A percentile compares a stretch with the other conserved stretches of the same genome.
Conservation (phyloP, 495 filamentous ascomycete species). For the Rusavskia elegans region DNA sequence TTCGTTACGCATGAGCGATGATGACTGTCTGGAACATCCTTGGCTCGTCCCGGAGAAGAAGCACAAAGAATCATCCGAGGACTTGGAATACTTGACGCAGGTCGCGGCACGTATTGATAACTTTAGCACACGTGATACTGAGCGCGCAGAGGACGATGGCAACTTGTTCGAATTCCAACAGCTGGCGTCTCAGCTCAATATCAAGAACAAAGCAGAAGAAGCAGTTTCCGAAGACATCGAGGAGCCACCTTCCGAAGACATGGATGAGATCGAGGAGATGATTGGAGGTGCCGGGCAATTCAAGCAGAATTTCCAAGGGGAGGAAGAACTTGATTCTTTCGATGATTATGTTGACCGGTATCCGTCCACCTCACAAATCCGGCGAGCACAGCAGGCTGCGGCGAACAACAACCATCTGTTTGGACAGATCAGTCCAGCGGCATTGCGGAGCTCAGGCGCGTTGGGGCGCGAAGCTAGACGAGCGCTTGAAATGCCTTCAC, state of each 20-base stretch:
- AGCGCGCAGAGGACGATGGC: slow-evolving; percentile 26
- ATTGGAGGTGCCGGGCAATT: slow-evolving; percentile 8
- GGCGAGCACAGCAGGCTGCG: slow-evolving; percentile 7
- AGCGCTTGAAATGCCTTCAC: slow-evolving; percentile 11
- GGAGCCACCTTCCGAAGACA: slow-evolving; percentile 18
- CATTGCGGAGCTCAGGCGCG: slow-evolving; percentile 45
- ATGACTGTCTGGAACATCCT: slow-evolving; percentile 42
- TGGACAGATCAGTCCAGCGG: slow-evolving; percentile 63
- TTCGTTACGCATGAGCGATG: slow-evolving; percentile 46
- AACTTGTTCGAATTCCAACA: slow-evolving; percentile 24
- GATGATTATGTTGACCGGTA: slow-evolving; percentile 16
- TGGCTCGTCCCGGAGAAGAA: slow-evolving; percentile 35
- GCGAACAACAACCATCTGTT: slow-evolving; percentile 35
- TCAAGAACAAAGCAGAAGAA: slow-evolving; percentile 27
- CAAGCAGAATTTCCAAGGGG: slow-evolving; percentile 21
- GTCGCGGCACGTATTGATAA: slow-evolving; percentile 6
- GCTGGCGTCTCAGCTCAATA: slow-evolving; percentile 47
- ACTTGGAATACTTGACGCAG: slow-evolving; percentile 24
- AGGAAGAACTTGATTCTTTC: background rate
- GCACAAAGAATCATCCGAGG: background rate
- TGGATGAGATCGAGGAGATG: slow-evolving; percentile 20
- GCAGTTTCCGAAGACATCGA: slow-evolving; percentile 25
- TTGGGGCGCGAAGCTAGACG: slow-evolving; percentile 19
- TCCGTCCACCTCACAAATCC: slow-evolving; percentile 7
- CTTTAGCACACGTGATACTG: slow-evolving; percentile 16